Percentiles rank a stretch among this genome's conserved stretches.
phyloP scores from a whole-genome alignment of 768 basidiomycete genomes.

The Amanita brunnescens region DNA sequence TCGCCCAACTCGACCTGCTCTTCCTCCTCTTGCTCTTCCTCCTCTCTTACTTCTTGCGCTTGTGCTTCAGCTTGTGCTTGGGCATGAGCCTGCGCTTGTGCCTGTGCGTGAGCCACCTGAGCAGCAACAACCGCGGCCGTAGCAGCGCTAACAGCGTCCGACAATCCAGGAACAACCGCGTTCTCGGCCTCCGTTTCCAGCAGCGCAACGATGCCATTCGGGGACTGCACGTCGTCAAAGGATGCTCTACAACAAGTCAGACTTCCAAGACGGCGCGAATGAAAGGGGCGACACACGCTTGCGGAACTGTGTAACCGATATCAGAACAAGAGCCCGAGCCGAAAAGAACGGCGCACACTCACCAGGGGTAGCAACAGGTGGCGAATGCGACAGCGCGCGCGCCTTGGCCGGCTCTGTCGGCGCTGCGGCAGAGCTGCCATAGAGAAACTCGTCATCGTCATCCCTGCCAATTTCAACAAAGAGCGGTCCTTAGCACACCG shows the following conservation, averaged over 20 bases:
- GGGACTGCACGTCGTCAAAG: conserved; percentile 35
- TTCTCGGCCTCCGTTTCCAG: conserved; percentile 39
- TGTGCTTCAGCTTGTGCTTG: conserved; percentile 24
- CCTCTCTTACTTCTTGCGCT: conserved; percentile 26
- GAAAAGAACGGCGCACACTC: conserved; percentile 24
- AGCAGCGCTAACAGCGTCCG: conserved; percentile 16
- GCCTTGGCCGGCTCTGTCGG: conserved; percentile 4
- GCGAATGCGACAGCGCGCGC: conserved; percentile 6
- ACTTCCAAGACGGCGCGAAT: conserved; percentile 7
- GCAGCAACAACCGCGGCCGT: background rate
- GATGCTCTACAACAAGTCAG: too few species aligned
- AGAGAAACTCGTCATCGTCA: conserved; percentile 77
- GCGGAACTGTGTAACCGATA: conserved; percentile 39
- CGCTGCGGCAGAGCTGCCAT: conserved; percentile 60
- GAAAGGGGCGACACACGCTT: conserved; percentile 47
- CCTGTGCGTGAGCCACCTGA: background rate
- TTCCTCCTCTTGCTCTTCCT: conserved; percentile 31
- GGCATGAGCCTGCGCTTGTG: conserved; percentile 9
- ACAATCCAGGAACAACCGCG: conserved; percentile 25
- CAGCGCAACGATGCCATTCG: too few species aligned
- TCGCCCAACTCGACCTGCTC: conserved; percentile 27
- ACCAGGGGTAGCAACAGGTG: conserved; percentile 15
- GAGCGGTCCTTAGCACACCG: background rate
- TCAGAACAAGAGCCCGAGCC: conserved; percentile 21
- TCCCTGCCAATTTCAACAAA: conserved; percentile 33